Percentiles rank a stretch among this genome's conserved stretches.
Evolutionary conservation across 108 stramenopile species (phyloP).

Genomic region (Schizochytrium sp.): DNA sequence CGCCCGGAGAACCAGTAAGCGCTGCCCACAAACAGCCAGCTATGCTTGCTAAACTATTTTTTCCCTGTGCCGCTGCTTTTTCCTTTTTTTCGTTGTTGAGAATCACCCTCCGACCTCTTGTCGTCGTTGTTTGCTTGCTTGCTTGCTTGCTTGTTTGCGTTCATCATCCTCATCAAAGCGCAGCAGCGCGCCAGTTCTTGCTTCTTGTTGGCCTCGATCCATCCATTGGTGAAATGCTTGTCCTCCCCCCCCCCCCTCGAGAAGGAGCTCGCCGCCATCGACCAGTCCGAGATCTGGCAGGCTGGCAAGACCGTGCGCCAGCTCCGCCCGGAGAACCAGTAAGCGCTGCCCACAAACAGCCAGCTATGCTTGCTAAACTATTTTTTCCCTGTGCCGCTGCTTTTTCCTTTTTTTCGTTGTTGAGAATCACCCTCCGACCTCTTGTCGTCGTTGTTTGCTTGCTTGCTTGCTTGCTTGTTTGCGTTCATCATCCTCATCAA

Average conservation of each 20-base stretch:
- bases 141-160: no score
- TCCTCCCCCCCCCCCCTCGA: neutral
- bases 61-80: neutral
- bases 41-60: neutral
- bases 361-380: neutral
- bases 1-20: constrained; percentile 14
- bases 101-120: neutral
- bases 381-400: neutral
- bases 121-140: neutral
- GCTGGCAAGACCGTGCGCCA: constrained; percentile 1
- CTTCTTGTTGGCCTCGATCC: no score
- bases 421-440: neutral
- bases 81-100: neutral
- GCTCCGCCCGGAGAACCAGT: constrained; percentile 17
- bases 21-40: no score
- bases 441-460: neutral
- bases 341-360: neutral
- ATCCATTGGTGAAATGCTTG: no score
- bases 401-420: neutral
- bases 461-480: no score
- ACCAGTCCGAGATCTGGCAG: constrained; percentile 2
- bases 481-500: no score
- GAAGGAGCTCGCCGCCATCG: constrained; percentile 4
- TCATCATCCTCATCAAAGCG: no score
- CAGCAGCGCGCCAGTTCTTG: no score